These are phyloP conservation scores for Boechera stricta DNA, from an alignment of 345 rosid genomes.

Conservation along the genomic window DNA sequence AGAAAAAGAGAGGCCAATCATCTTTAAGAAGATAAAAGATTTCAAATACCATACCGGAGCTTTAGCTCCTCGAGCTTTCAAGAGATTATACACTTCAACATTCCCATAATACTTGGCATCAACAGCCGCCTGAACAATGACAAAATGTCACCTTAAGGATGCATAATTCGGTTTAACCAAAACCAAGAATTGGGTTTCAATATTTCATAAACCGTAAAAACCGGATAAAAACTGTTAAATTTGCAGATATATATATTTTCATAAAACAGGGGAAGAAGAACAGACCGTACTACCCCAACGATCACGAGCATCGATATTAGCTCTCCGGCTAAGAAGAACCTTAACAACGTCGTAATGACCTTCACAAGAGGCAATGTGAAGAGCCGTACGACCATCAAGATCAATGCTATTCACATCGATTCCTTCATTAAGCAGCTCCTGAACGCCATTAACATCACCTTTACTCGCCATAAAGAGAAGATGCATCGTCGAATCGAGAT, in stretches of 20 bases:
- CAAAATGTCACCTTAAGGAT: slow-evolving; percentile 1
- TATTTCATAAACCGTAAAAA: neutral
- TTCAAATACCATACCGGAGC: slow-evolving; percentile 58
- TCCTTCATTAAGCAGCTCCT: slow-evolving; percentile 77
- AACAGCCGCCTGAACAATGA: slow-evolving; percentile 71
- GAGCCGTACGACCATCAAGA: slow-evolving; percentile 91
- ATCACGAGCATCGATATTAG: slow-evolving; percentile 94
- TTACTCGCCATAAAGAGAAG: slow-evolving; percentile 81
- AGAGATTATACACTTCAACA: slow-evolving; percentile 70
- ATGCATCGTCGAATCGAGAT: slow-evolving; percentile 92
- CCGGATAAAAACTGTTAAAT: neutral
- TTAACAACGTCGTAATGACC: slow-evolving; percentile 80
- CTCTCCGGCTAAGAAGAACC: slow-evolving; percentile 66
- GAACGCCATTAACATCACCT: slow-evolving; percentile 75
- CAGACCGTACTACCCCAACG: slow-evolving; percentile 99
- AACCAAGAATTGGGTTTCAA: neutral
- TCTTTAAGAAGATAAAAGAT: neutral
- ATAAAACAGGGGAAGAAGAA: slow-evolving; percentile 20
- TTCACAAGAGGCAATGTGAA: slow-evolving; percentile 95
- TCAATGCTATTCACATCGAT: slow-evolving; percentile 90
- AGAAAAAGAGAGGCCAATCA: neutral
- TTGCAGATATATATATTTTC: neutral
- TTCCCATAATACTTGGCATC: slow-evolving; percentile 94
- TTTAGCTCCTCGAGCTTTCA: slow-evolving; percentile 94
- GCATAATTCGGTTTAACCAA: slow-evolving; percentile 18